Conservation (phyloP, 371 early-diverging fungal species). For the Sanchytrium tribonematis region DNA sequence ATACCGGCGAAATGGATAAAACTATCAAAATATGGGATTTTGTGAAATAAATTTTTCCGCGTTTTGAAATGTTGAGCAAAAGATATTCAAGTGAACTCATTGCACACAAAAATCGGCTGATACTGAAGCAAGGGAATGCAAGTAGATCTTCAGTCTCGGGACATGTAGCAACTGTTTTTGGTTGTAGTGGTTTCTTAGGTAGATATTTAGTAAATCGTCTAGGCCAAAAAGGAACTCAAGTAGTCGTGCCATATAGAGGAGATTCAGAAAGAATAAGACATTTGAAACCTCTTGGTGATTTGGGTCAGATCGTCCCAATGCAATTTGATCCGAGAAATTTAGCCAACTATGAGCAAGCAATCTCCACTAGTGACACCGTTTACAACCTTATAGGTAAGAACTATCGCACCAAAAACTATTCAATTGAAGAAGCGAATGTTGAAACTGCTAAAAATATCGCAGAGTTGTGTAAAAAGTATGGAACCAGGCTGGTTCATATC, state of each 20-base stretch:
- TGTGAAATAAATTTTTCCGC: too few species aligned
- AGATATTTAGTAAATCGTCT: conserved; percentile 69
- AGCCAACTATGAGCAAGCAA: conserved; percentile 42
- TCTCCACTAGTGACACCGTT: conserved; percentile 74
- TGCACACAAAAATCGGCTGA: too few species aligned
- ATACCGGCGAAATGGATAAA: conserved; percentile 94
- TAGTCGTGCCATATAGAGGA: conserved; percentile 72
- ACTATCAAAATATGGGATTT: conserved; percentile 83
- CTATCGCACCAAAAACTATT: conserved; percentile 74
- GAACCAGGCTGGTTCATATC: conserved; percentile 56
- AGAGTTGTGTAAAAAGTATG: conserved; percentile 40
- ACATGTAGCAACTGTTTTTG: conserved; percentile 75
- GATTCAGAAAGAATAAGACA: conserved; percentile 47
- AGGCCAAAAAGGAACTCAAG: conserved; percentile 50
- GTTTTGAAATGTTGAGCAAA: too few species aligned
- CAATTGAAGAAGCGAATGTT: conserved; percentile 49
- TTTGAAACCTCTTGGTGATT: conserved; percentile 67
- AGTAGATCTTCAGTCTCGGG: conserved; percentile 43
- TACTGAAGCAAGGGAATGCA: conserved; percentile 18
- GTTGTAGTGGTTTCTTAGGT: conserved; percentile 79
- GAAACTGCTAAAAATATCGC: conserved; percentile 58
- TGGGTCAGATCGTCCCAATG: conserved; percentile 71
- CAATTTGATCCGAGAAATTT: conserved; percentile 68
- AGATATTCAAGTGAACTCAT: too few species aligned
- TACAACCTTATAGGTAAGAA: conserved; percentile 75